phyloP scores from a whole-genome alignment of 768 basidiomycete species.

The Calvatia gigantea region DNA sequence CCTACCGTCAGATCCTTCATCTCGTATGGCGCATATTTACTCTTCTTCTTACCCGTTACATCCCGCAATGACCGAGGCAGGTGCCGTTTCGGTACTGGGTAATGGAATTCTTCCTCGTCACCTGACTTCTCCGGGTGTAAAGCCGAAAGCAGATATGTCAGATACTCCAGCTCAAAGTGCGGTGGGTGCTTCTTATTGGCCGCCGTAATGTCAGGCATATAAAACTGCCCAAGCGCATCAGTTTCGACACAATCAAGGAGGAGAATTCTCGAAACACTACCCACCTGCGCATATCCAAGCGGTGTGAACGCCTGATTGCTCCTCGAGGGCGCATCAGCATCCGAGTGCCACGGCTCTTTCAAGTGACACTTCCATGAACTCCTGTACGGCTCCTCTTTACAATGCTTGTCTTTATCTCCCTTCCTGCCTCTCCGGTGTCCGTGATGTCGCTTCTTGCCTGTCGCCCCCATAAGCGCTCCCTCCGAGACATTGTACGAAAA shows the following conservation, averaged over 20 bases:
- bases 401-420: constrained; percentile 42
- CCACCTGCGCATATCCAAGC: constrained; percentile 83
- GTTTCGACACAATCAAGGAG: constrained; percentile 12
- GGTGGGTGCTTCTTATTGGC: constrained; percentile 49
- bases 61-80: constrained; percentile 48
- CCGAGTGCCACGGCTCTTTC: constrained; percentile 57
- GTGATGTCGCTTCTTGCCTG: constrained; percentile 37
- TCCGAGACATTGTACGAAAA: constrained; percentile 75
- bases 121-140: constrained; percentile 34
- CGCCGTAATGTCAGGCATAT: constrained; percentile 52
- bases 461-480: constrained; percentile 19
- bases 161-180: constrained; percentile 72
- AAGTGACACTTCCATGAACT: constrained; percentile 65
- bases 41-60: constrained; percentile 34
- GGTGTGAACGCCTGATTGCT: constrained; percentile 68
- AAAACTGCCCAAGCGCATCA: constrained; percentile 47
- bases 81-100: constrained; percentile 53
- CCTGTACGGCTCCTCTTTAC: constrained; percentile 46
- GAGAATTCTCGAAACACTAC: constrained; percentile 18
- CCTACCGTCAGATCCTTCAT: constrained; percentile 76
- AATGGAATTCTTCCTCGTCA: constrained; percentile 28
- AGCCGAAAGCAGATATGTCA: constrained; percentile 51
- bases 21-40: constrained; percentile 64
- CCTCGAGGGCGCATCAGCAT: constrained; percentile 65
- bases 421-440: constrained; percentile 45